A percentile compares a stretch with the other conserved stretches of the same genome.
Evolutionary conservation across 2,329 filamentous ascomycete species (phyloP).

Genomic region (Sporothrix humicola): DNA sequence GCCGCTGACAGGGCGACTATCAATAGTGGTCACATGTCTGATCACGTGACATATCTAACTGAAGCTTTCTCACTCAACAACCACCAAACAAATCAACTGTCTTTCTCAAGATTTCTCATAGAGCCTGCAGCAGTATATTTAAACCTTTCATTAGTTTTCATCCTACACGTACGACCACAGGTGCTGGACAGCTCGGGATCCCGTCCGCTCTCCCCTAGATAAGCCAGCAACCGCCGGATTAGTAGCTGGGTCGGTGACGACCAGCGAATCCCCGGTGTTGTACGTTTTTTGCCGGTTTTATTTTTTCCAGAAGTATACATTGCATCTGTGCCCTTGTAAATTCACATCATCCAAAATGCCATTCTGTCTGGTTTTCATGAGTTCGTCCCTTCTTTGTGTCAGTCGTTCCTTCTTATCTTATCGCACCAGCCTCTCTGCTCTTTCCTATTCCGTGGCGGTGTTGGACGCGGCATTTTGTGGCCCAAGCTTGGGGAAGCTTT

Average conservation of each 20-base stretch:
- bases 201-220: constrained; percentile 35
- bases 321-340: background rate
- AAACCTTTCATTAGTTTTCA: background rate
- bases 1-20: constrained; percentile 32
- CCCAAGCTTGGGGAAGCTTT: constrained; percentile 37
- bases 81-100: background rate
- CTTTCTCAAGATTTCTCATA: background rate
- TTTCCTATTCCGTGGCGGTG: constrained; percentile 31
- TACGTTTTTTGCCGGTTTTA: constrained; percentile 29
- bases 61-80: background rate
- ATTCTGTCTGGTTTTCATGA: background rate
- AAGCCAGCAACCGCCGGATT: constrained; percentile 33
- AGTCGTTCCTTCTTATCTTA: constrained; percentile 28
- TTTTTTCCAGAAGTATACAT: background rate
- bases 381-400: background rate
- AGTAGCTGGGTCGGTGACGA: constrained; percentile 36
- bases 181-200: constrained; percentile 32
- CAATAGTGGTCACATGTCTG: background rate
- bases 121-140: background rate
- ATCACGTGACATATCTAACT: constrained; percentile 14
- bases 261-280: constrained; percentile 35
- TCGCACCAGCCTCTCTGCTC: constrained; percentile 33
- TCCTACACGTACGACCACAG: constrained; percentile 31
- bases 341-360: background rate
- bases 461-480: constrained; percentile 39